Evolutionary conservation across 2,329 filamentous ascomycete genomes (phyloP).

Genomic region (Elsinoe necatrix): DNA sequence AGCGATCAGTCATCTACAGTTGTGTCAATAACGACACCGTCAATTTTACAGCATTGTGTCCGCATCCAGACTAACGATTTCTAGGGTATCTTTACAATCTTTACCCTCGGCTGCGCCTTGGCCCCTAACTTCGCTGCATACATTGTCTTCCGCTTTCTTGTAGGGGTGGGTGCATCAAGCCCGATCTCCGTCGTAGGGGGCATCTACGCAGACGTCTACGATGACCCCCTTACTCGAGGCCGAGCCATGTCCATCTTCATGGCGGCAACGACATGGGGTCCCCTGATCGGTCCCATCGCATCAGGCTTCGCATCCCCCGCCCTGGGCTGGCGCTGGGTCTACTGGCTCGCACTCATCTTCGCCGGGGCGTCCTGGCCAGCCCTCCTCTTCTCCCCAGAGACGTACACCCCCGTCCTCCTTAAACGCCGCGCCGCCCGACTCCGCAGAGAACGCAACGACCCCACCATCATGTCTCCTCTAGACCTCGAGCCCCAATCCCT

Average conservation of each 20-base stretch:
- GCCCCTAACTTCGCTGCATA: conserved; percentile 37
- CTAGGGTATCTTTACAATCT: conserved; percentile 33
- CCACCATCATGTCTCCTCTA: conserved; percentile 49
- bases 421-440: conserved; percentile 47
- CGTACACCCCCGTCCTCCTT: conserved; percentile 32
- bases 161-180: conserved; percentile 37
- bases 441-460: conserved; percentile 47
- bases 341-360: conserved; percentile 26
- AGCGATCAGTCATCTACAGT: neutral
- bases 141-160: conserved; percentile 37
- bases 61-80: neutral
- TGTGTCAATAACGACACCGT: neutral
- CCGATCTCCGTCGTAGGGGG: conserved; percentile 52
- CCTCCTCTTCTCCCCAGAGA: conserved; percentile 39
- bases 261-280: conserved; percentile 58
- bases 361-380: conserved; percentile 15
- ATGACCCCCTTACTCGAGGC: conserved; percentile 47
- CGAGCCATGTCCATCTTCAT: conserved; percentile 57
- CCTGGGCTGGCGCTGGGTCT: conserved; percentile 34
- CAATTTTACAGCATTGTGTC: neutral
- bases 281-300: conserved; percentile 57
- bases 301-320: conserved; percentile 55
- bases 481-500: conserved; percentile 54
- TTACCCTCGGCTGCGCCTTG: conserved; percentile 38
- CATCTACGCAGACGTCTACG: conserved; percentile 59